These are phyloP conservation scores for Vaccinium vitisidaea DNA, from an alignment of 148 eudicot genomes.

Conservation along the genomic window DNA sequence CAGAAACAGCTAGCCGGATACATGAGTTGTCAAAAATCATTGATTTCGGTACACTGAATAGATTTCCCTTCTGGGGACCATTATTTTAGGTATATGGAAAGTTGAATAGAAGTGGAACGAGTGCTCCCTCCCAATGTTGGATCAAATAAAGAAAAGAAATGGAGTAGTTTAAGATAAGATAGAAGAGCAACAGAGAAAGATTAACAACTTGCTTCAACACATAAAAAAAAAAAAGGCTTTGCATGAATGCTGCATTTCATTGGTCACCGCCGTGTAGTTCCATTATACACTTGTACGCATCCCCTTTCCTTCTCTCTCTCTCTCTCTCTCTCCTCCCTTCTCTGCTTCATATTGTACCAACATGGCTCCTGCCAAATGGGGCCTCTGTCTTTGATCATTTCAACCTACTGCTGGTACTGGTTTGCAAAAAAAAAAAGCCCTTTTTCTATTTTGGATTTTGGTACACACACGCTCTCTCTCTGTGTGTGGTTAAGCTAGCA, in stretches of 20 bases:
- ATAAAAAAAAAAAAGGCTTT: constrained; percentile 11
- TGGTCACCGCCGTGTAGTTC: constrained; percentile 31
- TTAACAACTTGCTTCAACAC: background rate
- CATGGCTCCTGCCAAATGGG: constrained; percentile 36
- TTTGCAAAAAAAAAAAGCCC: background rate
- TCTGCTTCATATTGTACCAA: constrained; percentile 28
- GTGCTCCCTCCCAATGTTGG: background rate
- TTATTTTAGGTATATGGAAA: background rate
- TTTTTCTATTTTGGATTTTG: background rate
- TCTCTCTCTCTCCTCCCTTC: background rate
- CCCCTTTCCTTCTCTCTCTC: constrained; percentile 10
- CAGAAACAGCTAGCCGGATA: too few relatives aligned
- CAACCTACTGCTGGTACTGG: constrained; percentile 8
- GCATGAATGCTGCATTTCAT: constrained; percentile 24
- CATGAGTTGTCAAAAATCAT: background rate
- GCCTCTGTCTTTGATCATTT: constrained; percentile 18
- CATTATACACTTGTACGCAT: constrained; percentile 16
- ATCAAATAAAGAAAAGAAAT: constrained; percentile 6
- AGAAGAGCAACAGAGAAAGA: constrained; percentile 7
- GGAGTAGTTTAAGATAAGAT: background rate
- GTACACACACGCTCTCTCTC: background rate
- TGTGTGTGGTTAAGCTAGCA: background rate
- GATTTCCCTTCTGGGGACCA: background rate
- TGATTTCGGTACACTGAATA: background rate
- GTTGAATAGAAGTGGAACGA: background rate